Evolutionary conservation across 140 eudicot genomes (phyloP).

Genomic region (Senecio squalidus): DNA sequence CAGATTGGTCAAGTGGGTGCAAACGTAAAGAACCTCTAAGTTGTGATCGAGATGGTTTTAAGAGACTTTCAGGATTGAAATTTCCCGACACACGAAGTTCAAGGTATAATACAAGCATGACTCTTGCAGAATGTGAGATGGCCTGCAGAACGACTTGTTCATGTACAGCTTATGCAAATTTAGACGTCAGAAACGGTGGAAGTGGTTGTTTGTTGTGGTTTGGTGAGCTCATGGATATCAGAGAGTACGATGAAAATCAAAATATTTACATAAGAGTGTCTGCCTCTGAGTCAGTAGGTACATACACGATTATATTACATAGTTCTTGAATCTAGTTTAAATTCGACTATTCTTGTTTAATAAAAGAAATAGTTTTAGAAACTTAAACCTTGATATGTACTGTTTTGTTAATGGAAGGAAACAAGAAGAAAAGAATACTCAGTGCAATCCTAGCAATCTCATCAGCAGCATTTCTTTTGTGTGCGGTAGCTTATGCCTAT

Average conservation of each 20-base stretch:
- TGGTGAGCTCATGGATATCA: conserved; percentile 17
- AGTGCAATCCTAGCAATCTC: neutral
- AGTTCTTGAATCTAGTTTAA: too few species aligned
- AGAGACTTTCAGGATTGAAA: conserved; percentile 12
- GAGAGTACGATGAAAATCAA: conserved; percentile 10
- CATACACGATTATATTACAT: neutral
- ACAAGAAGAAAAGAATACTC: neutral
- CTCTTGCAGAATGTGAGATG: conserved; percentile 25
- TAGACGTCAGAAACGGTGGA: conserved; percentile 22
- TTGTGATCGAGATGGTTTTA: conserved; percentile 26
- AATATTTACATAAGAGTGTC: conserved; percentile 19
- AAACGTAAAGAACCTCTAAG: neutral
- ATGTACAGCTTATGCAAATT: conserved; percentile 30
- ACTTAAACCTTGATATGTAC: too few species aligned
- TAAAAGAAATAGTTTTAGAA: too few species aligned
- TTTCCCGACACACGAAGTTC: conserved; percentile 26
- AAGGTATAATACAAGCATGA: conserved; percentile 20
- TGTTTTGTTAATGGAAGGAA: neutral
- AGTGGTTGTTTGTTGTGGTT: conserved; percentile 38
- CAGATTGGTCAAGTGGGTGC: conserved; percentile 26
- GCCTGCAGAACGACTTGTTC: conserved; percentile 24
- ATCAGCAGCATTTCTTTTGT: neutral
- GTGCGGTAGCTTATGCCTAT: neutral
- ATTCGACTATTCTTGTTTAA: too few species aligned
- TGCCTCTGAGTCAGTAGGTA: conserved; percentile 24